phyloP scores from a whole-genome alignment of 495 filamentous ascomycete genomes.

The Penicillium subrubescens region DNA sequence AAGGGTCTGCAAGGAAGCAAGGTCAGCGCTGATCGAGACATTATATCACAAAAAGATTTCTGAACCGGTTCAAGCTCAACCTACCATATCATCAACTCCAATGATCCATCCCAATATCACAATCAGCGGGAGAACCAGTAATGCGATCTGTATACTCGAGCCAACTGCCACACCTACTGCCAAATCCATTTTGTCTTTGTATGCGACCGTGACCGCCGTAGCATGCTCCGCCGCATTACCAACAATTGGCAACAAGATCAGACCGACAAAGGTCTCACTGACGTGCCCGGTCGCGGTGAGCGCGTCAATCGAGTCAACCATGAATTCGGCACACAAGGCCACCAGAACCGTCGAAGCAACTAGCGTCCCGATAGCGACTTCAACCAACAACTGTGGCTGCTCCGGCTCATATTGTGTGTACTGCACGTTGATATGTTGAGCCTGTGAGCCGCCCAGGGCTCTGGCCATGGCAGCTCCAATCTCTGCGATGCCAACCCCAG shows the following conservation, averaged over 20 bases:
- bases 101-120: constrained; percentile 68
- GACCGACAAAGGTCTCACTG: constrained; percentile 26
- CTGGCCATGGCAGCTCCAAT: not conserved
- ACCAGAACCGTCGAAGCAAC: constrained; percentile 25
- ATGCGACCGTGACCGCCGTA: constrained; percentile 26
- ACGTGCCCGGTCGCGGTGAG: constrained; percentile 20
- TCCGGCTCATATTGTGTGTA: not conserved
- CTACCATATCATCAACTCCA: not conserved
- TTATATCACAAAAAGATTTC: no score
- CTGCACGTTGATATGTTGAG: no score
- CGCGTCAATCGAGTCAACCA: constrained; percentile 28
- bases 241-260: constrained; percentile 32
- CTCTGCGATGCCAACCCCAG: not conserved
- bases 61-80: not conserved
- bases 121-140: constrained; percentile 50
- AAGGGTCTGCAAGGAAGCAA: not conserved
- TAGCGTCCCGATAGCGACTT: constrained; percentile 15
- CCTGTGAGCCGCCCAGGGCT: not conserved
- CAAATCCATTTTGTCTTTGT: constrained; percentile 27
- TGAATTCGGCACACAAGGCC: constrained; percentile 30
- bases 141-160: constrained; percentile 30
- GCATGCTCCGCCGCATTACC: constrained; percentile 31
- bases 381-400: constrained; percentile 10
- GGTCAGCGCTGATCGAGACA: no score
- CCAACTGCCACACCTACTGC: constrained; percentile 25